Evolutionary conservation across 129 eudicot genomes (phyloP).

Genomic region (Glebionis coronaria): DNA sequence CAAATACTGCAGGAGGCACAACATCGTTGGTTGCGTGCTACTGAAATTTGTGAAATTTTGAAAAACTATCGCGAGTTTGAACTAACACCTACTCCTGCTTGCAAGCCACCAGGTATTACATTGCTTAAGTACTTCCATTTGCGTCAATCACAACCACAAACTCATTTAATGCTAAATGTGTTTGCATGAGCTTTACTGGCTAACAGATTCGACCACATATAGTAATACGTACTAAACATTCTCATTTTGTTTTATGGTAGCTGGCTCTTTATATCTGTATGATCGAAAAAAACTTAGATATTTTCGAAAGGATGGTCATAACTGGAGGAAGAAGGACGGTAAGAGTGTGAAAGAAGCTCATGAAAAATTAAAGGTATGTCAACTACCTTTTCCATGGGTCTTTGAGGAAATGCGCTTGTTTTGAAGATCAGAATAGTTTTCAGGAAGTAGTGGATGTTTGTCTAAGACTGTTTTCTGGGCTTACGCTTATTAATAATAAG

Average conservation of each 20-base stretch:
- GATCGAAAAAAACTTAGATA: constrained; percentile 40
- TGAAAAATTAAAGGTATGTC: constrained; percentile 48
- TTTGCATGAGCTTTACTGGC: background rate
- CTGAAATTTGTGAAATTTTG: constrained; percentile 39
- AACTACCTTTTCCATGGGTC: background rate
- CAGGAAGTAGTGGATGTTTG: background rate
- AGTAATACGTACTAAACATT: constrained; percentile 1
- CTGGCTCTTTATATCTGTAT: constrained; percentile 55
- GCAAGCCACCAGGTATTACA: constrained; percentile 29
- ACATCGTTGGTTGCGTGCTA: constrained; percentile 37
- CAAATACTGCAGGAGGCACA: constrained; percentile 34
- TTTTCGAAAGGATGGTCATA: constrained; percentile 56
- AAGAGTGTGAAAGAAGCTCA: constrained; percentile 55
- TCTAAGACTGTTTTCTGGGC: background rate
- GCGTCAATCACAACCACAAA: background rate
- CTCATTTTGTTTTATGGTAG: constrained; percentile 12
- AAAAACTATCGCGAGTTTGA: constrained; percentile 20
- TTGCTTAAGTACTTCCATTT: background rate
- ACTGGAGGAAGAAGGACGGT: constrained; percentile 66
- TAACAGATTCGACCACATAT: background rate
- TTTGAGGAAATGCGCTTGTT: background rate
- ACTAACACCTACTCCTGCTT: constrained; percentile 22
- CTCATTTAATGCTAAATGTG: background rate
- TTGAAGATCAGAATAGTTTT: background rate
- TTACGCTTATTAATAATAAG: too few relatives aligned